A percentile compares a stretch with the other conserved stretches of the same genome.
Evolutionary conservation across 2,329 filamentous ascomycete species (phyloP).

Genomic region (Pseudonectria foliicola): DNA sequence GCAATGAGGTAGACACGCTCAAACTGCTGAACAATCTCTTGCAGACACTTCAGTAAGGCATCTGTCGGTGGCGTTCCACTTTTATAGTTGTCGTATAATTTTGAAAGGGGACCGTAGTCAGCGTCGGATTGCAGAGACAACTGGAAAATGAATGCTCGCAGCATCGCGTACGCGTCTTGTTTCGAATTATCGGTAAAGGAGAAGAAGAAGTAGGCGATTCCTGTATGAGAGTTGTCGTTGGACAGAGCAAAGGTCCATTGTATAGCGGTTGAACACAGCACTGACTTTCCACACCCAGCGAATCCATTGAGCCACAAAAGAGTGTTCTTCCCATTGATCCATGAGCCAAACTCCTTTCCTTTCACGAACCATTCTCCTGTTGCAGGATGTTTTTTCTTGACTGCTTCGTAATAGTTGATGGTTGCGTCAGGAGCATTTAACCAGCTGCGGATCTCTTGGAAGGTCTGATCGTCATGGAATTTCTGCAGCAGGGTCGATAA

Average conservation of each 20-base stretch:
- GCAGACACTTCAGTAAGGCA: conserved; percentile 16
- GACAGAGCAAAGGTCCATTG: conserved; percentile 18
- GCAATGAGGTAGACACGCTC: conserved; percentile 27
- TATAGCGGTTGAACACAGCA: conserved; percentile 31
- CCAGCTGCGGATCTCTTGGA: conserved; percentile 22
- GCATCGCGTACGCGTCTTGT: conserved; percentile 22
- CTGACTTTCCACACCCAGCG: conserved; percentile 34
- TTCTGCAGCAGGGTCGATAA: no score
- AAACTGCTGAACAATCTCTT: conserved; percentile 19
- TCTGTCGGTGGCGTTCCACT: conserved; percentile 11
- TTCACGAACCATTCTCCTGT: conserved; percentile 31
- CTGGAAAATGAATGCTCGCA: conserved; percentile 28
- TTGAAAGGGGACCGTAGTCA: conserved; percentile 10
- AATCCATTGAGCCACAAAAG: conserved; percentile 34
- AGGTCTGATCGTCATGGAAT: conserved; percentile 19
- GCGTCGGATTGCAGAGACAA: conserved; percentile 21
- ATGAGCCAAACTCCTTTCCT: conserved; percentile 16
- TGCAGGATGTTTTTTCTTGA: conserved; percentile 22
- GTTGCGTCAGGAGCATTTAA: conserved; percentile 29
- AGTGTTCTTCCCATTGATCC: conserved; percentile 21
- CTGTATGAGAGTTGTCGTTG: conserved; percentile 15
- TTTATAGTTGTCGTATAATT: conserved; percentile 10
- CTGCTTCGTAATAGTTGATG: conserved; percentile 25
- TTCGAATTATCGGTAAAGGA: conserved; percentile 30
- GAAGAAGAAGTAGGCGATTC: conserved; percentile 34